Evolutionary conservation across 805 yeast genomes (phyloP), one percentile per base, ranked within the genome.

Genomic region (Candida nitratophila): DNA sequence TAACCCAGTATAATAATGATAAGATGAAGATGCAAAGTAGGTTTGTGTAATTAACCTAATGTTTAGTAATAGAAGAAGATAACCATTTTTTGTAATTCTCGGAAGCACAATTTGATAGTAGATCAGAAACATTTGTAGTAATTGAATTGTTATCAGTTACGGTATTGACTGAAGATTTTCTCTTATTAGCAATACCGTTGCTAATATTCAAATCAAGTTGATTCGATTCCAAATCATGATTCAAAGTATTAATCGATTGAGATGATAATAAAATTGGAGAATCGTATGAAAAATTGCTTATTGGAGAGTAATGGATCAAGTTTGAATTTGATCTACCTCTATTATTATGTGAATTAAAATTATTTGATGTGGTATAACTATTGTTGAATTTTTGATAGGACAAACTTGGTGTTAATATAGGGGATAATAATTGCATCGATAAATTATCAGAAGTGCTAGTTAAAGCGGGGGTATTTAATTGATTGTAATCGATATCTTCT

Each of bases 11-110:
- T 32, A 32, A 17, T 16, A 17, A 19, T 10, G 12, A 33, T 12
- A 19, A 33, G 21, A 33, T 16, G 19, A 35, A 34, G 14, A 21
- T 35, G 38, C 38, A 35, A 35, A 11, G 16, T 16, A 14, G n/a
- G 11, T 15, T 20, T 35, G 12, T 20, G 27, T 20, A 19, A 19
- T 9, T 19, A n/a, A n/a, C 4, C 24, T 34, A 34, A 34, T 34
- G 37, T 20, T 34, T 34, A 19, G 37, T 38, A 27, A 12, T 22
- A 10, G 41, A 39, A 8, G 36, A 21, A 7, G 65, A 55, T 26
- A 62, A 47, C 65, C 65, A 61, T 41, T 47, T 60, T 42, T 53
- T 59, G 44, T 62, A 61, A 40, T 61, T 61, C 38, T 60, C 61
- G 8, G 63, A 59, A 17, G 66, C 55, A 37, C 56, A 56, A 37